Evolutionary conservation across 192 early-diverging fungal species (phyloP).

Genomic region (Mortierella hygrophila): DNA sequence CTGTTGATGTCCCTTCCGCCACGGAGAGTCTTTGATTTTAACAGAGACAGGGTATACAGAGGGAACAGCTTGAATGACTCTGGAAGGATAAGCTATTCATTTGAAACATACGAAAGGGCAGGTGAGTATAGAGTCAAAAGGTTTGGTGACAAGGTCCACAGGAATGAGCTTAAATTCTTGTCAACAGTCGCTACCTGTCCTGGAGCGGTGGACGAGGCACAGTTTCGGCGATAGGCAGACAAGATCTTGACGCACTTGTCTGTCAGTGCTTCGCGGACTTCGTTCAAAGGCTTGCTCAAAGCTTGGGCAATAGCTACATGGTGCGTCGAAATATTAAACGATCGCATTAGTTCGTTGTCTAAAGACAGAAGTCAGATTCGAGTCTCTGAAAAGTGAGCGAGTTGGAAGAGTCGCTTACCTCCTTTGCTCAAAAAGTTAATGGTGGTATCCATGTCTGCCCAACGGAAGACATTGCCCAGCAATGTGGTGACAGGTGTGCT

Average conservation of each 20-base stretch:
- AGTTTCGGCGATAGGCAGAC: slow-evolving; percentile 91
- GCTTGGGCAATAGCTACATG: slow-evolving; percentile 77
- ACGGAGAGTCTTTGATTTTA: slow-evolving; percentile 88
- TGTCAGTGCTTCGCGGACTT: slow-evolving; percentile 86
- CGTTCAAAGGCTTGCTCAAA: slow-evolving; percentile 73
- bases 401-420: slow-evolving; percentile 50
- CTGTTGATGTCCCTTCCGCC: slow-evolving; percentile 75
- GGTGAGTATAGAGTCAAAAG: not conserved
- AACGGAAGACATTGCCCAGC: slow-evolving; percentile 87
- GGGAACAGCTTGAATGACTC: slow-evolving; percentile 97
- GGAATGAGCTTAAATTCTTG: not conserved
- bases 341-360: not conserved
- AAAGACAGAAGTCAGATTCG: not conserved
- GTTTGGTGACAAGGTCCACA: no score
- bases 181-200: slow-evolving; percentile 67
- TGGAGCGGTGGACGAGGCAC: slow-evolving; percentile 86
- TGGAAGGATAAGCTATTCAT: slow-evolving; percentile 88
- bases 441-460: slow-evolving; percentile 92
- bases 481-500: slow-evolving; percentile 79
- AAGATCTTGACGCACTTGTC: slow-evolving; percentile 92
- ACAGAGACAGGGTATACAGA: slow-evolving; percentile 84
- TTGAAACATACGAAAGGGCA: not conserved
- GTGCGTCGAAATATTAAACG: not conserved
- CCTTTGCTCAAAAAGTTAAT: slow-evolving; percentile 89
- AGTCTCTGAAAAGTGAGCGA: not conserved